These are phyloP conservation scores for Pyrus communis DNA, from an alignment of 306 rosid species.

Conservation along the genomic window DNA sequence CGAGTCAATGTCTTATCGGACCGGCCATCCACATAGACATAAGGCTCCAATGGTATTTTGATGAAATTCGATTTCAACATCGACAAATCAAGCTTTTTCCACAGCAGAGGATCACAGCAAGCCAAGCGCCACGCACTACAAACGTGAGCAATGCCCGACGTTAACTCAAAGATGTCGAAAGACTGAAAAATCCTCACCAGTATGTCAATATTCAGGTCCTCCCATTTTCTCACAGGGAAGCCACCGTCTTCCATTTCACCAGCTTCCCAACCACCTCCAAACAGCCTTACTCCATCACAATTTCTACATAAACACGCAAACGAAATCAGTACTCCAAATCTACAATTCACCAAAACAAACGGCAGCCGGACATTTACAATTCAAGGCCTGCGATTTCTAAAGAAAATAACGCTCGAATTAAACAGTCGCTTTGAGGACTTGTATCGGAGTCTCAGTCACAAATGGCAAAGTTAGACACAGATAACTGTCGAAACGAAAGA, in stretches of 20 bases:
- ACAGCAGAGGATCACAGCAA: slow-evolving; percentile 61
- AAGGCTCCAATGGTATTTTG: slow-evolving; percentile 69
- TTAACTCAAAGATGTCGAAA: slow-evolving; percentile 52
- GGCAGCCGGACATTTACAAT: neutral
- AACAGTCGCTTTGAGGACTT: neutral
- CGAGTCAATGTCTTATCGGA: slow-evolving; percentile 51
- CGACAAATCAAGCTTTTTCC: slow-evolving; percentile 74
- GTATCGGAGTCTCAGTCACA: neutral
- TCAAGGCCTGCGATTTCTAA: neutral
- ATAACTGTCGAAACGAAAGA: neutral
- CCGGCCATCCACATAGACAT: slow-evolving; percentile 55
- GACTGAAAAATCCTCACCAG: slow-evolving; percentile 65
- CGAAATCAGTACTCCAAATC: slow-evolving; percentile 1
- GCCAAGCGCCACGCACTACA: slow-evolving; percentile 71
- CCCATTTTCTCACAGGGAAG: slow-evolving; percentile 45
- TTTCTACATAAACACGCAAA: slow-evolving; percentile 18
- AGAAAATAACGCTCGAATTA: neutral
- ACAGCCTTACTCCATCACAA: slow-evolving; percentile 11
- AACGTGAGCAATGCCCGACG: slow-evolving; percentile 60
- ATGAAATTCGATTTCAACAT: slow-evolving; percentile 60
- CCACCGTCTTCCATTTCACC: slow-evolving; percentile 44
- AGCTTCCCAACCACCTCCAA: slow-evolving; percentile 23
- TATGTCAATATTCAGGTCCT: slow-evolving; percentile 59
- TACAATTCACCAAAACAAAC: neutral
- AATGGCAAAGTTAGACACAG: neutral